Conservation (phyloP, 768 basidiomycete species). For the Clathrus columnatus region DNA sequence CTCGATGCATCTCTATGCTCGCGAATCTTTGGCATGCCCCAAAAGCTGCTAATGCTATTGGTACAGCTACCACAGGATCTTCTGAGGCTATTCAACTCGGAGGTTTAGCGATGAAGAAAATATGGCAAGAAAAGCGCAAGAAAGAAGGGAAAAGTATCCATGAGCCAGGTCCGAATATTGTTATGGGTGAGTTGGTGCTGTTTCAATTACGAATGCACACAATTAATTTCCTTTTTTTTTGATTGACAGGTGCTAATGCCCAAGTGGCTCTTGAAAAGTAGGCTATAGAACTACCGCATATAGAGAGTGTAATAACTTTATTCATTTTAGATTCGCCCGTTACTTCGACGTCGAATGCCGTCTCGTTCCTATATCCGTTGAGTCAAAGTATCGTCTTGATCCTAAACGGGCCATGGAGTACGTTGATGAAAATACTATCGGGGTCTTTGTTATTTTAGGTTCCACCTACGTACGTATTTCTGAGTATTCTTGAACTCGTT, state of each 20-base stretch:
- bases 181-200: conserved; percentile 36
- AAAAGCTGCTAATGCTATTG: conserved; percentile 43
- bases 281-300: conserved; percentile 49
- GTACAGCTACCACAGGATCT: conserved; percentile 63
- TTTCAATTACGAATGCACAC: background rate
- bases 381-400: conserved; percentile 71
- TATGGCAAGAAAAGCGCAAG: conserved; percentile 63
- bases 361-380: conserved; percentile 54
- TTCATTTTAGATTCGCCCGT: conserved; percentile 7
- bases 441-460: conserved; percentile 52
- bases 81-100: conserved; percentile 69
- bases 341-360: conserved; percentile 47
- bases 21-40: conserved; percentile 64
- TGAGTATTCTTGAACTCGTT: background rate
- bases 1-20: conserved; percentile 44
- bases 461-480: conserved; percentile 26
- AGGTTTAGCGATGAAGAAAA: conserved; percentile 61
- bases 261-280: conserved; percentile 67
- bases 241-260: conserved; percentile 42
- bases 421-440: conserved; percentile 67
- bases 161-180: conserved; percentile 56
- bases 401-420: conserved; percentile 54
- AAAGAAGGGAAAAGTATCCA: conserved; percentile 56
- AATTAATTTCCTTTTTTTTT: conserved; percentile 11
- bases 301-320: background rate